Evolutionary conservation across 768 basidiomycete species (phyloP), one percentile per base, ranked within the genome.

Genomic region (Lyophyllum semitale): DNA sequence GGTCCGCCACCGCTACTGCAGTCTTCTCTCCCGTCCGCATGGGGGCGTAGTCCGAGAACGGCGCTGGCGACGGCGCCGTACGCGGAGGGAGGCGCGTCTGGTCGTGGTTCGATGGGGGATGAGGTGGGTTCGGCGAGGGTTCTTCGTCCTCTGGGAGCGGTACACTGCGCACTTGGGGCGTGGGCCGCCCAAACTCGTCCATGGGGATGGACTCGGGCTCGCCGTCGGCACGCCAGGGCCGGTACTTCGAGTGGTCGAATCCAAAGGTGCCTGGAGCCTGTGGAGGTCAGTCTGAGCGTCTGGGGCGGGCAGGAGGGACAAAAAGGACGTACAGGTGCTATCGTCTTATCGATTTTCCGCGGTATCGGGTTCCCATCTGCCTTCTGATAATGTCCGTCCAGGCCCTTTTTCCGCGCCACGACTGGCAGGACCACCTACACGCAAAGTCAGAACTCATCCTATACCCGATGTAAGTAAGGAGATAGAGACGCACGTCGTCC

Each of bases 231-330:
- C 73, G 77, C 57, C 75, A 73, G 9, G 77, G 76, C 8, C 84
- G 83, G 62, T 87, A 85, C 69, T 92, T 93, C 7, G 85, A 75
- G 51, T 82, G 79, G 63, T 92, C 87, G 66, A 77, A 93, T 4
- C 86, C 90, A 68, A 93, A 93, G 41, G 89, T 92, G 18, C 91
- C 91, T 8, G 91, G 89, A 17, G 89, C 88, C 90, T 91, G 54
- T 25, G 41, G 25, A 49, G 44, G 43, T 6, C 44, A 55, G 54
- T 18, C 29, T 8, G 29, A 42, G n/a, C n/a, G n/a, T 48, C 51
- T 11, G 27, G 38, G 52, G 23, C 25, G 37, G 27, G n/a, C 25
- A 49, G 50, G 48, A 27, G 29, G 42, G 38, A 48, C 50, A 44
- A 44, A 51, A 51, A 32, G 33, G 43, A 76, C 85, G 60, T 68